Percentiles rank a stretch among this genome's conserved stretches.
Evolutionary conservation across 2,329 filamentous ascomycete genomes (phyloP).

Genomic region (Pochonia chlamydosporia): DNA sequence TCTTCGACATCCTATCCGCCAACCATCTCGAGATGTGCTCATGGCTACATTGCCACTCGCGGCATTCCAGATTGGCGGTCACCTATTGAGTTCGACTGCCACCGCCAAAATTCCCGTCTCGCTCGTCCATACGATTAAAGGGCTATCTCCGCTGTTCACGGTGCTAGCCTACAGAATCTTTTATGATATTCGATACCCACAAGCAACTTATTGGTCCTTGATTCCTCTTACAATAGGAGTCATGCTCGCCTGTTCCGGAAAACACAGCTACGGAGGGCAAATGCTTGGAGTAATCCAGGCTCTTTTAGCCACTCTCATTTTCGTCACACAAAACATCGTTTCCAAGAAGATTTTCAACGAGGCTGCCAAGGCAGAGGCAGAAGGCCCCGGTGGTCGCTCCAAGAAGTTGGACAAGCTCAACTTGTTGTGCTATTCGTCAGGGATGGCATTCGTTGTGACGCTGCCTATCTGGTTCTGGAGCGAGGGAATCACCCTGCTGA

Average conservation of each 20-base stretch:
- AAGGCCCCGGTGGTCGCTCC: constrained; percentile 54
- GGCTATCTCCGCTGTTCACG: constrained; percentile 90
- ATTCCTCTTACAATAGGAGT: constrained; percentile 93
- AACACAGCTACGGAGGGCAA: constrained; percentile 70
- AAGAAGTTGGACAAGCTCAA: constrained; percentile 96
- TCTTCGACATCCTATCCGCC: constrained; percentile 76
- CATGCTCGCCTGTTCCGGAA: constrained; percentile 90
- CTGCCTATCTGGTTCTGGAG: constrained; percentile 89
- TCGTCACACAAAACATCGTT: constrained; percentile 97
- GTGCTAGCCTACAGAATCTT: constrained; percentile 87
- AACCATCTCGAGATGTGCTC: constrained; percentile 75
- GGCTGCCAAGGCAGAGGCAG: constrained; percentile 75
- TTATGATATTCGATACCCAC: constrained; percentile 82
- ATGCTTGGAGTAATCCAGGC: constrained; percentile 86
- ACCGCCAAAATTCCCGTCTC: constrained; percentile 95
- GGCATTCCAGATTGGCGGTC: constrained; percentile 86
- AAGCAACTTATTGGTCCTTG: constrained; percentile 80
- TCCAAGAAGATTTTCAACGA: constrained; percentile 98
- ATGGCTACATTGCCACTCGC: constrained; percentile 85
- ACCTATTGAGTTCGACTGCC: constrained; percentile 88
- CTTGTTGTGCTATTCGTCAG: constrained; percentile 93
- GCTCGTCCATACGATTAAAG: constrained; percentile 97
- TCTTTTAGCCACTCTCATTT: constrained; percentile 84
- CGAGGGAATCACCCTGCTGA: constrained; percentile 73
- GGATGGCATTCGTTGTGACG: constrained; percentile 82